Evolutionary conservation across 2,329 filamentous ascomycete species (phyloP).

Genomic region (Diplodia scrobiculata): DNA sequence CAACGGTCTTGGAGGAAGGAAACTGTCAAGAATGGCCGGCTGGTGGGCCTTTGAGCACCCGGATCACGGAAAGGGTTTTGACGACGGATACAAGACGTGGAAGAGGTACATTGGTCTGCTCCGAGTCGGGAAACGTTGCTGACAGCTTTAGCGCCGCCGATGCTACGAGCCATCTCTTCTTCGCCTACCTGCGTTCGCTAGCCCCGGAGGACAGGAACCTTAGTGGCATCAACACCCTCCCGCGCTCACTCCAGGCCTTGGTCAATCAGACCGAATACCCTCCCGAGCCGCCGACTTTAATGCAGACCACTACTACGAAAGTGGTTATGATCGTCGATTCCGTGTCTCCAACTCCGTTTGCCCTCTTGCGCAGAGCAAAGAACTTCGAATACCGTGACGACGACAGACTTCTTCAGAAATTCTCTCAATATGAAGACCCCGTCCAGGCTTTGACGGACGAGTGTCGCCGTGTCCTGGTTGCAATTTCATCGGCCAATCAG

Average conservation of each 20-base stretch:
- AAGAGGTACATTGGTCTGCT: slow-evolving; percentile 60
- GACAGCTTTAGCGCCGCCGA: slow-evolving; percentile 71
- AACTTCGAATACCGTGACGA: slow-evolving; percentile 95
- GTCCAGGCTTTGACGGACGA: slow-evolving; percentile 87
- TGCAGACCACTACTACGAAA: slow-evolving; percentile 79
- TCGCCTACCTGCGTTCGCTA: slow-evolving; percentile 89
- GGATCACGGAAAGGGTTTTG: slow-evolving; percentile 87
- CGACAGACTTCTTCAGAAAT: slow-evolving; percentile 79
- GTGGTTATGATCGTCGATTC: slow-evolving; percentile 96
- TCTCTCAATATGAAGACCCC: slow-evolving; percentile 86
- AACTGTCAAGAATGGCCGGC: slow-evolving; percentile 89
- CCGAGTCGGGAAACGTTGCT: slow-evolving; percentile 35
- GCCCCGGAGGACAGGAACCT: slow-evolving; percentile 74
- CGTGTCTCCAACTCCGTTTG: slow-evolving; percentile 92
- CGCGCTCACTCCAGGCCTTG: slow-evolving; percentile 86
- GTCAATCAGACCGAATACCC: slow-evolving; percentile 94
- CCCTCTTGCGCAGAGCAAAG: slow-evolving; percentile 83
- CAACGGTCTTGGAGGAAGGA: slow-evolving; percentile 90
- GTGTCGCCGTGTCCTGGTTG: slow-evolving; percentile 84
- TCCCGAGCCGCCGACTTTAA: slow-evolving; percentile 72
- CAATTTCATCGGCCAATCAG: slow-evolving; percentile 86
- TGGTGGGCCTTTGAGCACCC: slow-evolving; percentile 98
- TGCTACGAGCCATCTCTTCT: slow-evolving; percentile 95
- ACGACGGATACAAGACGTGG: slow-evolving; percentile 91
- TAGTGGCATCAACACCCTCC: slow-evolving; percentile 80